Base-by-base conservation (phyloP, 2,329 filamentous ascomycete species). In the Trichoderma sp. region DNA sequence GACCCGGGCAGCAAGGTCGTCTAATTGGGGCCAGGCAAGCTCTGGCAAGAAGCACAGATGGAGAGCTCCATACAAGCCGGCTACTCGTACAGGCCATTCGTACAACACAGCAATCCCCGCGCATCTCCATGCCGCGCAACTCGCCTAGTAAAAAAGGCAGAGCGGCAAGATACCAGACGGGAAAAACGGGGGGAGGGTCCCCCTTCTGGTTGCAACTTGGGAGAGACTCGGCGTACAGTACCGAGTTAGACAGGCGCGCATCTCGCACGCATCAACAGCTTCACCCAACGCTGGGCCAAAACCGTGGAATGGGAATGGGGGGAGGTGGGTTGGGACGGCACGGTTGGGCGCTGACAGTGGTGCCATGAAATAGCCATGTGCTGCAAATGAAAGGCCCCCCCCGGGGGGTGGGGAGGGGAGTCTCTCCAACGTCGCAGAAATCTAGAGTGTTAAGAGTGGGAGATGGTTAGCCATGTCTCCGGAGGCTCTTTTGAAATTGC, bases 331-430 rank as follows among this genome's bases (percentile, higher is more conserved):
- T 68, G 65, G 65, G 53, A 68, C 65, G 65, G 65, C 65, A 68
- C 65, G 65, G 65, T 68, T 68, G 65, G 55, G 65, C 65, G 65
- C 65, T 68, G 65, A 68, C 65, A 68, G 26, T 59, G 53, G 65
- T 68, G 36, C 53, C 55, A 59, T 59, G 23, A 11, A 68, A 59
- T 68, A 11, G 65, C 65, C 65, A 68, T 68, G 65, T 68, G 65
- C 65, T 59, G 65, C 39, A 68, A 59, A 68, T 68, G 65, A 59
- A 68, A 26, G 43, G 8, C 20, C 26, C 47, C n/a, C n/a, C 43
- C 47, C 11, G 9, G 47, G 47, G 47, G 47, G 47, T 53, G 47
- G 47, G 47, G 20, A 53, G 47, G 47, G 61, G 62, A 65, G 62
- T 53, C 62, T 53, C 43, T 53, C 43, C 43, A 47, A 26, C 62